Evolutionary conservation across 2,329 filamentous ascomycete species (phyloP).

Genomic region (Cercospora sojina): DNA sequence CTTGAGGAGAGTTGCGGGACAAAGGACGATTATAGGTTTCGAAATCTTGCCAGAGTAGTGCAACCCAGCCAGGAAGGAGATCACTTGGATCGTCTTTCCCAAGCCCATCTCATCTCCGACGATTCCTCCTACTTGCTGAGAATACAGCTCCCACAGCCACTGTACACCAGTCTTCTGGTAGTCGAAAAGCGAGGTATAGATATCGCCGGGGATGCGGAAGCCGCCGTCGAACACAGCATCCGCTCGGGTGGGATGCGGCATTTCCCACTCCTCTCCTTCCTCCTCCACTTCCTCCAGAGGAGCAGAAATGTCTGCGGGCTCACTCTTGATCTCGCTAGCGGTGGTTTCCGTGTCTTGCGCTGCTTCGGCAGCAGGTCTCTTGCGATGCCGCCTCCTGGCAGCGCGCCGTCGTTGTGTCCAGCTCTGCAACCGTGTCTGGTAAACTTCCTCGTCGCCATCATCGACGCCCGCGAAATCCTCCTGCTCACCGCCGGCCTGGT

Average conservation of each 20-base stretch:
- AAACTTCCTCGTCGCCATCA: conserved; percentile 83
- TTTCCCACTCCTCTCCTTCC: conserved; percentile 68
- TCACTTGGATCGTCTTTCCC: conserved; percentile 86
- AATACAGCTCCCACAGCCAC: conserved; percentile 91
- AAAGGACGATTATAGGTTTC: conserved; percentile 86
- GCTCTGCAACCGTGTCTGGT: conserved; percentile 68
- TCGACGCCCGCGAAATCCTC: conserved; percentile 68
- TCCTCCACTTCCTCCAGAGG: conserved; percentile 37
- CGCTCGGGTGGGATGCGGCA: conserved; percentile 77
- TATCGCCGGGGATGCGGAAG: conserved; percentile 83
- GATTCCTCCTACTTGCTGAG: conserved; percentile 87
- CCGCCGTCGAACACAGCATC: conserved; percentile 74
- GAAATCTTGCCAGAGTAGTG: conserved; percentile 86
- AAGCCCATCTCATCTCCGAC: conserved; percentile 98
- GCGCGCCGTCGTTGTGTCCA: conserved; percentile 69
- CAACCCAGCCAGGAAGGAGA: conserved; percentile 81
- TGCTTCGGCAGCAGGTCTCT: conserved; percentile 18
- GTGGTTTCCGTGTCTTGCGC: conserved; percentile 9
- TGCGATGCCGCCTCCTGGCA: conserved; percentile 51
- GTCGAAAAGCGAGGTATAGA: conserved; percentile 87
- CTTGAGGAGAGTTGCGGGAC: conserved; percentile 88
- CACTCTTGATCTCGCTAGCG: conserved; percentile 19
- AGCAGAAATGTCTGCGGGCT: conserved; percentile 40
- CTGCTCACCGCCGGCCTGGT: conserved; percentile 34
- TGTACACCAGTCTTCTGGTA: conserved; percentile 97